These are phyloP conservation scores for Penicillium polonicum DNA, from an alignment of 2,329 filamentous ascomycete genomes.

Conservation along the genomic window DNA sequence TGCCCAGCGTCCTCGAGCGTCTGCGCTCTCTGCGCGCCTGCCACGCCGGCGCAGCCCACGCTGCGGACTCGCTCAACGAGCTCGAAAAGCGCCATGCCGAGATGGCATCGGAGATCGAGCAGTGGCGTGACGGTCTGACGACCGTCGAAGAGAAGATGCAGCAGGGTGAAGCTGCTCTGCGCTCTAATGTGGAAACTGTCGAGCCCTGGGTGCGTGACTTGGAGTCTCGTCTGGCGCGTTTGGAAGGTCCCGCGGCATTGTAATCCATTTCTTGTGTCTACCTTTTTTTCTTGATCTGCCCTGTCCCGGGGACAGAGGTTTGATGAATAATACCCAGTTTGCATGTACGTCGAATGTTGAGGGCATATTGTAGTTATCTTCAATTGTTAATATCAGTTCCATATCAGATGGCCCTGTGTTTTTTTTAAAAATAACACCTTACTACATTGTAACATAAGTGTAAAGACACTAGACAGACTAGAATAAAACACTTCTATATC, in stretches of 20 bases:
- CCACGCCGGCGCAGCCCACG: conserved; percentile 81
- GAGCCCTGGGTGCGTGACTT: conserved; percentile 86
- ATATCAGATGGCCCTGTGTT: neutral
- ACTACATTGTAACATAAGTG: neutral
- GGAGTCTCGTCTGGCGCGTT: conserved; percentile 69
- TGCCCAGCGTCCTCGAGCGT: conserved; percentile 82
- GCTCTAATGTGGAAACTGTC: conserved; percentile 78
- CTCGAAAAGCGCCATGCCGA: conserved; percentile 78
- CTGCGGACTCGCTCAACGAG: conserved; percentile 71
- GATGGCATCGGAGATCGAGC: conserved; percentile 77
- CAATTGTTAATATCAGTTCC: conserved; percentile 4
- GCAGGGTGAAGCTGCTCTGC: conserved; percentile 68
- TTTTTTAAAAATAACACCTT: neutral
- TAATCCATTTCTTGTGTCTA: conserved; percentile 7
- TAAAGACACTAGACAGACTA: neutral
- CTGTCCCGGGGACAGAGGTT: neutral
- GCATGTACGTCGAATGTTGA: conserved; percentile 12
- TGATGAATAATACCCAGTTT: conserved; percentile 29
- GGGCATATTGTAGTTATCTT: conserved; percentile 8
- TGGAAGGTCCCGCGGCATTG: conserved; percentile 42
- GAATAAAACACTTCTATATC: neutral
- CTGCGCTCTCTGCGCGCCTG: conserved; percentile 79
- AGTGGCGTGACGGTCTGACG: conserved; percentile 78
- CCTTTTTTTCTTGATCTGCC: conserved; percentile 9
- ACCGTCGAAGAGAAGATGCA: conserved; percentile 74